Evolutionary conservation across 495 filamentous ascomycete genomes (phyloP), one percentile per base, ranked within the genome.

Genomic region (Lasiosphaeriaceae sp.): DNA sequence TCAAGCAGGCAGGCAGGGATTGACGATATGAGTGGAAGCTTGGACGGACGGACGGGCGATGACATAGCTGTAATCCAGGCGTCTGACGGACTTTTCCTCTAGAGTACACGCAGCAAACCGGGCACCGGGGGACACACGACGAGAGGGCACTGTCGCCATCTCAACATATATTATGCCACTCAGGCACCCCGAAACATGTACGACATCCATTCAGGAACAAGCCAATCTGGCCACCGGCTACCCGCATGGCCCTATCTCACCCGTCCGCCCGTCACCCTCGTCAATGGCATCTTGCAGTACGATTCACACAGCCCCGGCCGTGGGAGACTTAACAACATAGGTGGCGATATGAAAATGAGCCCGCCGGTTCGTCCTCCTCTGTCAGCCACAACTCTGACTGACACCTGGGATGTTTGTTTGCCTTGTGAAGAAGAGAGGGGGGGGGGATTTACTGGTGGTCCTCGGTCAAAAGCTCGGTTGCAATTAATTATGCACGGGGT

Each of bases 191-290:
- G 56, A 64, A 56, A 56, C 61, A 55, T 43, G 52, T 65, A 50
- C 22, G 24, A 67, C 62, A 11, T 8, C 16, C 5, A 14, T 46
- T 53, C 54, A 69, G 53, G 59, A 69, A 65, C 63, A 58, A 52
- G 39, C 39, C 43, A 64, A 63, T 66, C 43, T 64, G 51, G 47
- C 47, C 48, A 57, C 57, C 66, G 69, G 69, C 24, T 67, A 54
- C 54, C 47, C 54, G 66, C 71, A 62, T 65, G 24, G 57, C 54
- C 20, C 54, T 65, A 62, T 55, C 65, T 43, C 39, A 12, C n/a
- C 39, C 39, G 39, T 17, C 39, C 39, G 14, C n/a, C 12, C 17
- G 46, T 43, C 48, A 47, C 47, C 52, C 45, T 35, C 26, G 52
- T 50, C n/a, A n/a, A 54, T 59, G 57, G 59, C 59, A 48, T 24